Conservation (phyloP, 208 protist genomes). For the Strigomonas culicis region DNA sequence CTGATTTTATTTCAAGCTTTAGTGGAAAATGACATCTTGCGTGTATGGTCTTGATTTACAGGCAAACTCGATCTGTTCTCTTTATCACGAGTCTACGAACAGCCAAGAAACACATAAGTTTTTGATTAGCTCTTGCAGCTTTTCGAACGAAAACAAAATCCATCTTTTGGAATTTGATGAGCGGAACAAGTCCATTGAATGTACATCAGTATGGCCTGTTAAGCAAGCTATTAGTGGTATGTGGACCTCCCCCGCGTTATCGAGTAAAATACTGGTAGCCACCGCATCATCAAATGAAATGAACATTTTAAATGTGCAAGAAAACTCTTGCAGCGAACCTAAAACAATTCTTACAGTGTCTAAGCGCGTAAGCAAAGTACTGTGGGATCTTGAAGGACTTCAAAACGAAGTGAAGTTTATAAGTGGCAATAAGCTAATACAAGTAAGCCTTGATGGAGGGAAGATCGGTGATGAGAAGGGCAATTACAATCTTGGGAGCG, state of each 20-base stretch:
- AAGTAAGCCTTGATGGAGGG: constrained; percentile 27
- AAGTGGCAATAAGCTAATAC: constrained; percentile 21
- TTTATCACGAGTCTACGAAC: constrained; percentile 44
- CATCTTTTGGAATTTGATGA: constrained; percentile 73
- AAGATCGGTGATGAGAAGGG: constrained; percentile 38
- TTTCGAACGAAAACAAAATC: constrained; percentile 62
- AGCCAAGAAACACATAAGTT: constrained; percentile 50
- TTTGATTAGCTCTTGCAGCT: constrained; percentile 59
- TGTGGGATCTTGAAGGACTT: constrained; percentile 85
- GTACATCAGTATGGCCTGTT: constrained; percentile 55
- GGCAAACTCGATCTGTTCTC: constrained; percentile 41
- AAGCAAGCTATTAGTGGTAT: constrained; percentile 46
- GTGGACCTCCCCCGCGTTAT: constrained; percentile 61
- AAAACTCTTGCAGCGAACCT: constrained; percentile 37
- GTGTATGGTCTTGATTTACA: constrained; percentile 64
- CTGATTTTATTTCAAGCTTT: constrained; percentile 6
- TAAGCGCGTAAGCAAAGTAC: constrained; percentile 25
- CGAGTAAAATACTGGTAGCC: constrained; percentile 40
- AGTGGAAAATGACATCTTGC: neutral
- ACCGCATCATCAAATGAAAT: constrained; percentile 21
- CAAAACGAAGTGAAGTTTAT: constrained; percentile 53
- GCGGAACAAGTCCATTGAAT: constrained; percentile 55
- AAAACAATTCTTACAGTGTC: constrained; percentile 26
- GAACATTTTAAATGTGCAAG: constrained; percentile 34
- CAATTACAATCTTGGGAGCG: constrained; percentile 19